These are phyloP conservation scores for Xylaria sp. DNA, from an alignment of 2,329 filamentous ascomycete genomes.

Conservation along the genomic window DNA sequence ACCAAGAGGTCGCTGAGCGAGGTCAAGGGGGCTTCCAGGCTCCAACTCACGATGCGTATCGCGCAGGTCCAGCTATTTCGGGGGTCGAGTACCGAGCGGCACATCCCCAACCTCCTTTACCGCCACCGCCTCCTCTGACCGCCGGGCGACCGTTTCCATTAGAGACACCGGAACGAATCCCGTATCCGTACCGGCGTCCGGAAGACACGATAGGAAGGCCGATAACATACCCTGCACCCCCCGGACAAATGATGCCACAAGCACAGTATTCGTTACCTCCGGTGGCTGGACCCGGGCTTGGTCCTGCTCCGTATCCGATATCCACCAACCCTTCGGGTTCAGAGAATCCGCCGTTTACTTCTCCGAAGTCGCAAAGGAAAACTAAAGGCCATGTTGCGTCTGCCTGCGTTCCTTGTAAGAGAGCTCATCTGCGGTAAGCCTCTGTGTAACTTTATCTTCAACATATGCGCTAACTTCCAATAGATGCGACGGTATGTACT, in stretches of 20 bases:
- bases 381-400: constrained; percentile 84
- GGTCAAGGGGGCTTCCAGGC: constrained; percentile 55
- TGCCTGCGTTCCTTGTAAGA: constrained; percentile 85
- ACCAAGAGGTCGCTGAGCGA: constrained; percentile 62
- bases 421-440: constrained; percentile 73
- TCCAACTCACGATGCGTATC: constrained; percentile 58
- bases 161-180: constrained; percentile 48
- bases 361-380: constrained; percentile 68
- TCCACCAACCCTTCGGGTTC: constrained; percentile 44
- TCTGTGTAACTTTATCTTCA: constrained; percentile 18
- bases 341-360: constrained; percentile 56
- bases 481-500: constrained; percentile 69
- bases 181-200: constrained; percentile 48
- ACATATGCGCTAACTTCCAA: constrained; percentile 41
- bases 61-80: constrained; percentile 45
- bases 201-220: constrained; percentile 45
- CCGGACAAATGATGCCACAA: constrained; percentile 42
- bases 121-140: constrained; percentile 33
- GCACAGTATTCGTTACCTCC: constrained; percentile 45
- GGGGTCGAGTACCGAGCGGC: constrained; percentile 46
- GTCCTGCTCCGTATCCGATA: constrained; percentile 38
- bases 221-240: constrained; percentile 42
- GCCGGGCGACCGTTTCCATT: constrained; percentile 45
- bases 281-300: constrained; percentile 40
- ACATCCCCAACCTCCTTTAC: constrained; percentile 38